Percentiles rank a stretch among this genome's conserved stretches.
These are phyloP conservation scores for Dioscorea dumetorum DNA, from an alignment of 106 monocot species.

Conservation along the genomic window DNA sequence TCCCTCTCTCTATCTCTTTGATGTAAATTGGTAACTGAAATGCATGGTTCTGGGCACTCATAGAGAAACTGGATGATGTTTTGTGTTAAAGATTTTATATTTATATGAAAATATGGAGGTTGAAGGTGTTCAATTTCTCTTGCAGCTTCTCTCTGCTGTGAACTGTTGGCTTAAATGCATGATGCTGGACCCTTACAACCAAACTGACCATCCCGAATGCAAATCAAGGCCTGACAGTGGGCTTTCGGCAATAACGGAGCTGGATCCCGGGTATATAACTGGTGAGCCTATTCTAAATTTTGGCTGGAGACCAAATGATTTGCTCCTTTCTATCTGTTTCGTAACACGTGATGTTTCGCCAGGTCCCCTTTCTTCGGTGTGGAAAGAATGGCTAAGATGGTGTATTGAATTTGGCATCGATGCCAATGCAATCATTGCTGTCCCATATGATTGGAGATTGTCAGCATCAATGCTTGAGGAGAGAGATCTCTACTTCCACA, in stretches of 20 bases:
- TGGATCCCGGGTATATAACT: slow-evolving; percentile 98
- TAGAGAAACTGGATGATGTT: too few relatives aligned
- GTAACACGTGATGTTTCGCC: slow-evolving; percentile 2
- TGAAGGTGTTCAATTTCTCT: not conserved
- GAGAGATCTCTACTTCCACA: slow-evolving; percentile 97
- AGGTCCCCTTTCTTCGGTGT: slow-evolving; percentile 99
- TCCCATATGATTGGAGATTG: slow-evolving; percentile 94
- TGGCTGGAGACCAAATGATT: not conserved
- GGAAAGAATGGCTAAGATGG: slow-evolving; percentile 99
- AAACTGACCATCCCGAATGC: slow-evolving; percentile 91
- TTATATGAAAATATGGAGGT: too few relatives aligned
- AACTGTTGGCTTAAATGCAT: slow-evolving; percentile 99
- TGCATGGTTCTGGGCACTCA: too few relatives aligned
- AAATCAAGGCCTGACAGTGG: slow-evolving; percentile 93
- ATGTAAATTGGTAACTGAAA: too few relatives aligned
- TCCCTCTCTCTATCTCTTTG: too few relatives aligned
- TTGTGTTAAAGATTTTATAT: too few relatives aligned
- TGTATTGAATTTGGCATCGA: slow-evolving; percentile 99
- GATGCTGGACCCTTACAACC: slow-evolving; percentile 88
- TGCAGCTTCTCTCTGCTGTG: slow-evolving; percentile 91
- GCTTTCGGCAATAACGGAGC: slow-evolving; percentile 92
- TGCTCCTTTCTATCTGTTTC: not conserved
- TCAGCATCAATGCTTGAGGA: slow-evolving; percentile 90
- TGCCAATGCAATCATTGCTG: slow-evolving; percentile 94
- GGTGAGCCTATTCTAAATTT: slow-evolving; percentile 25